These are phyloP conservation scores for Brassica hybrid DNA, from an alignment of 441 rosid species.

Conservation along the genomic window DNA sequence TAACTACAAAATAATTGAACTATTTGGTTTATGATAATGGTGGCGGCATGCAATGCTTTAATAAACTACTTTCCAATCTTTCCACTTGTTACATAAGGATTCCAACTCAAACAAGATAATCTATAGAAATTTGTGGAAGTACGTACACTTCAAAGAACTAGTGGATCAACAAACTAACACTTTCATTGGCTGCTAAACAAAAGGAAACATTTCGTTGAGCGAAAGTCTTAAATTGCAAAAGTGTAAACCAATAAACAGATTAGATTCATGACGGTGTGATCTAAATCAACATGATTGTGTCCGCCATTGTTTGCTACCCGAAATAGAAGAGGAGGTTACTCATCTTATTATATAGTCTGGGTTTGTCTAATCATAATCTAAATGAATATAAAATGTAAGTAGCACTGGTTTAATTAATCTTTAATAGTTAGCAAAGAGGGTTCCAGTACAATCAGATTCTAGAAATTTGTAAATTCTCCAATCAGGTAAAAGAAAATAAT, in stretches of 20 bases:
- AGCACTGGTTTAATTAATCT: conserved; percentile 9
- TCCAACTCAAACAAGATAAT: conserved; percentile 13
- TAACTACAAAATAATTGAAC: background rate
- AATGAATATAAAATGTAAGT: background rate
- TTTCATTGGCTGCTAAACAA: background rate
- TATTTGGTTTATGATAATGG: conserved; percentile 6
- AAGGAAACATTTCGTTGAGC: background rate
- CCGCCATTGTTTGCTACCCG: conserved; percentile 10
- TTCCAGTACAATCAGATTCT: conserved; percentile 28
- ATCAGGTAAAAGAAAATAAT: conserved; percentile 7
- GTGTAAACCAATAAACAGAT: conserved; percentile 23
- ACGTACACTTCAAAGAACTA: conserved; percentile 5
- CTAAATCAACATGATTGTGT: conserved; percentile 23
- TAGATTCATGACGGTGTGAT: conserved; percentile 4
- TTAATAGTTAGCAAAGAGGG: background rate
- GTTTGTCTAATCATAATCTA: conserved; percentile 20
- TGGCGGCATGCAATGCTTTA: conserved; percentile 19
- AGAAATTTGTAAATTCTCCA: conserved; percentile 24
- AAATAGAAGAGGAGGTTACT: conserved; percentile 6
- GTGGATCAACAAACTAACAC: conserved; percentile 22
- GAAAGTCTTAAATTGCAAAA: background rate
- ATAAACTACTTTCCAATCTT: conserved; percentile 2
- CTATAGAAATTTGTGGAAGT: conserved; percentile 16
- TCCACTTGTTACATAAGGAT: conserved; percentile 17
- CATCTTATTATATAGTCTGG: background rate